phyloP scores from a whole-genome alignment of 2,329 filamentous ascomycete species.

The Aspergillus carbonarius region DNA sequence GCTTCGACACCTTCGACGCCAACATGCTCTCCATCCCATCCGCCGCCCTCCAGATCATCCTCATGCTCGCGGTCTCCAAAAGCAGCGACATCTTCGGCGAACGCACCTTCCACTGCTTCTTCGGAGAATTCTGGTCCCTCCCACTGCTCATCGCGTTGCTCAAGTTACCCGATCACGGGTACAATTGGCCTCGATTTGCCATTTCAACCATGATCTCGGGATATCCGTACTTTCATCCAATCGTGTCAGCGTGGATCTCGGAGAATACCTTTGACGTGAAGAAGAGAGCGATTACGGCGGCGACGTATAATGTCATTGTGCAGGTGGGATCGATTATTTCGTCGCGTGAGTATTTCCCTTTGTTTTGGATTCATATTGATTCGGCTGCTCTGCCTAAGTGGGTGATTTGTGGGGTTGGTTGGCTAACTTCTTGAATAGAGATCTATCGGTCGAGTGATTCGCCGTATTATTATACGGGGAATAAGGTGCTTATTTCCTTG shows the following conservation, averaged over 20 bases:
- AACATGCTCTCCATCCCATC: conserved; percentile 34
- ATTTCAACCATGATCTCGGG: conserved; percentile 53
- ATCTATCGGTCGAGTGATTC: conserved; percentile 53
- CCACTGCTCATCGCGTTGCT: conserved; percentile 52
- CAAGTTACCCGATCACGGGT: conserved; percentile 42
- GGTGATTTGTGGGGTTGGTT: not conserved
- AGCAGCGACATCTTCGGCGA: conserved; percentile 56
- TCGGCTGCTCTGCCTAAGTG: too few species aligned
- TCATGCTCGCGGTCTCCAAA: conserved; percentile 48
- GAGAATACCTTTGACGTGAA: conserved; percentile 32
- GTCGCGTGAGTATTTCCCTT: conserved; percentile 27
- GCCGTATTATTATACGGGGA: conserved; percentile 56
- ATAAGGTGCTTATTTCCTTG: conserved; percentile 55
- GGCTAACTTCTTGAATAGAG: conserved; percentile 24
- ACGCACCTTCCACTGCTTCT: conserved; percentile 51
- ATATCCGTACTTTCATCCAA: conserved; percentile 57
- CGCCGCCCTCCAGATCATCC: conserved; percentile 48
- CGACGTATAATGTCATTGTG: conserved; percentile 37
- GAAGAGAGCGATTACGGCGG: conserved; percentile 29
- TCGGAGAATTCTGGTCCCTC: conserved; percentile 54
- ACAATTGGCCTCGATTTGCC: conserved; percentile 52
- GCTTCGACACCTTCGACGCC: conserved; percentile 31
- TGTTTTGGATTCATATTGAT: too few species aligned
- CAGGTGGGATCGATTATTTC: conserved; percentile 31
- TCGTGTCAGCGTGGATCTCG: conserved; percentile 35